Percentiles rank a stretch among this genome's conserved stretches.
Conservation (phyloP, 352 stramenopile species). For the Lagenidium sp. region DNA sequence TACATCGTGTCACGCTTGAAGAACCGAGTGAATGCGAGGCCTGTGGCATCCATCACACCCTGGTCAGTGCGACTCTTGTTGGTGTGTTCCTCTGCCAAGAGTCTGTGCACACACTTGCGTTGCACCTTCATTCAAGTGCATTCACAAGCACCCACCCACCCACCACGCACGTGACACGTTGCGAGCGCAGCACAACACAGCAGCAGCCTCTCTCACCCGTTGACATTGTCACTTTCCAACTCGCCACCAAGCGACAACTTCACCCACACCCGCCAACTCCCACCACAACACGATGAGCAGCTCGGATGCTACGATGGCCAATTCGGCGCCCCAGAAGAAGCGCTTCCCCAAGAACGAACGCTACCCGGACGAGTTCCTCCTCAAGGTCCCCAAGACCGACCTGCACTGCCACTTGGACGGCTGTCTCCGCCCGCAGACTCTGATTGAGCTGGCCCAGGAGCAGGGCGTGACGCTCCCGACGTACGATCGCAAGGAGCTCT, state of each 20-base stretch:
- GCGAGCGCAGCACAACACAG: not conserved
- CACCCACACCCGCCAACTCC: not conserved
- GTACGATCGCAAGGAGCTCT: constrained; percentile 54
- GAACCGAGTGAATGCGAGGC: too few species aligned
- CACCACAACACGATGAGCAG: too few species aligned
- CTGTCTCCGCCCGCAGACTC: constrained; percentile 65
- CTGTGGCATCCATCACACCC: too few species aligned
- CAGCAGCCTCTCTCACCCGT: not conserved
- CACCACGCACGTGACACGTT: not conserved
- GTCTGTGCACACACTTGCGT: too few species aligned
- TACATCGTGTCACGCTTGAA: too few species aligned
- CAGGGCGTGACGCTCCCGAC: constrained; percentile 66
- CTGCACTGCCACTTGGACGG: constrained; percentile 86
- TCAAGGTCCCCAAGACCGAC: constrained; percentile 69
- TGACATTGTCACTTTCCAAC: not conserved
- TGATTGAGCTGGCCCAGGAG: constrained; percentile 74
- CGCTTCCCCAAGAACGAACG: constrained; percentile 39
- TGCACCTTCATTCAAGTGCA: too few species aligned
- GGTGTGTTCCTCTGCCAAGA: too few species aligned
- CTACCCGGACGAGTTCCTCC: constrained; percentile 68
- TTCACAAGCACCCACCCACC: too few species aligned
- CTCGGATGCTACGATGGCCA: too few species aligned
- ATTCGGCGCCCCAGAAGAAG: constrained; percentile 10
- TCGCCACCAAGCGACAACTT: not conserved
- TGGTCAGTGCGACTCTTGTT: too few species aligned